A percentile compares a stretch with the other conserved stretches of the same genome.
Conservation (phyloP, 2,329 filamentous ascomycete genomes). For the Capronia coronata region DNA sequence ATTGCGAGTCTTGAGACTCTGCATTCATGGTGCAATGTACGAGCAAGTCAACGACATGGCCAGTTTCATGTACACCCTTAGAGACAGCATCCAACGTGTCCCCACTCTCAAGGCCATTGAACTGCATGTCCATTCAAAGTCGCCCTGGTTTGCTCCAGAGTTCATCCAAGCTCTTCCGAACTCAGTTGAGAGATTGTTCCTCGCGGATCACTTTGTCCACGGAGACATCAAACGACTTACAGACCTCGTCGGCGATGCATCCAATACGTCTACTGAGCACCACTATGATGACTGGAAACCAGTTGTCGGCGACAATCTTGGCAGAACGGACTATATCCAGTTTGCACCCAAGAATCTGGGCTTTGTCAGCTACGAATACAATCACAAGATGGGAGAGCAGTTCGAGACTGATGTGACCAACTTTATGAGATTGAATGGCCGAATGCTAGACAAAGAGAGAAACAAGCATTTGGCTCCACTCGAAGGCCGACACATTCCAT, state of each 20-base stretch:
- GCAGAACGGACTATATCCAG: conserved; percentile 16
- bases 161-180: conserved; percentile 19
- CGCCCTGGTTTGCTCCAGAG: conserved; percentile 12
- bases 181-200: conserved; percentile 17
- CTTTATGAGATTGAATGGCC: conserved; percentile 23
- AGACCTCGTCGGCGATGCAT: conserved; percentile 2
- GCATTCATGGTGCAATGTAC: conserved; percentile 12
- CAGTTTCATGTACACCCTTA: conserved; percentile 16
- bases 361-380: conserved; percentile 23
- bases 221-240: not conserved
- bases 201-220: conserved; percentile 15
- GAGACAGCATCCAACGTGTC: conserved; percentile 9
- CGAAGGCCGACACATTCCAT: not conserved
- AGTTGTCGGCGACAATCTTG: conserved; percentile 6
- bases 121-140: conserved; percentile 18
- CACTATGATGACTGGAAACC: not conserved
- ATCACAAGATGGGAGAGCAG: not conserved
- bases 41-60: conserved; percentile 4
- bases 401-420: not conserved
- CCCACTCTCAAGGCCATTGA: conserved; percentile 17
- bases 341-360: conserved; percentile 12
- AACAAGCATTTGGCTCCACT: conserved; percentile 29
- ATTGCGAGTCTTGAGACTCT: conserved; percentile 18
- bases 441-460: conserved; percentile 22
- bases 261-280: not conserved